phyloP scores from a whole-genome alignment of 306 rosid genomes.

The Geum urbanum region DNA sequence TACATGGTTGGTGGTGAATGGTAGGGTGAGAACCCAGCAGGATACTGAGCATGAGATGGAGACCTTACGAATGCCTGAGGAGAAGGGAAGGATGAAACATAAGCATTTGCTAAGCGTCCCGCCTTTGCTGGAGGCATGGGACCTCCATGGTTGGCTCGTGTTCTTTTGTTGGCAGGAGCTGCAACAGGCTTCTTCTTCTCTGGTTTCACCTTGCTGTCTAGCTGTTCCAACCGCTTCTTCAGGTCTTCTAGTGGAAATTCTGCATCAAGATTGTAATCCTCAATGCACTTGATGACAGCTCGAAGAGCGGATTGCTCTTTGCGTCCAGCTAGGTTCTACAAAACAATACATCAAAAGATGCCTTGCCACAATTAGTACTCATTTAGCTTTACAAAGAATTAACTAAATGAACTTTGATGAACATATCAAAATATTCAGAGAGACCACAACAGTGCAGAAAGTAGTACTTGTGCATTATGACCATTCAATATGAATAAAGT shows the following conservation, averaged over 20 bases:
- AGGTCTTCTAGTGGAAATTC: conserved; percentile 89
- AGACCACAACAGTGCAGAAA: not conserved
- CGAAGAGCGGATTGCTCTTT: conserved; percentile 94
- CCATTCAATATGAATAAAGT: not conserved
- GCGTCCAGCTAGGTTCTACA: conserved; percentile 86
- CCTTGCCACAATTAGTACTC: not conserved
- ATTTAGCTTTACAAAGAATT: not conserved
- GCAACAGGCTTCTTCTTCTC: conserved; percentile 80
- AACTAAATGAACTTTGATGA: not conserved
- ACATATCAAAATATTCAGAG: not conserved
- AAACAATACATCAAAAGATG: conserved; percentile 20
- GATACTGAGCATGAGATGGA: conserved; percentile 88
- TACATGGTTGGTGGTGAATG: conserved; percentile 96
- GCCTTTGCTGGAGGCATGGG: conserved; percentile 99
- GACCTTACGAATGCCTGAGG: conserved; percentile 82
- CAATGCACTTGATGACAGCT: conserved; percentile 90
- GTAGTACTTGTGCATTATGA: not conserved
- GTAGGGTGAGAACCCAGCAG: conserved; percentile 81
- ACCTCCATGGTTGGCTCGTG: conserved; percentile 86
- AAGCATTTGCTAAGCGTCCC: conserved; percentile 94
- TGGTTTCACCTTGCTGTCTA: conserved; percentile 73
- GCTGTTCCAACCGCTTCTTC: conserved; percentile 93
- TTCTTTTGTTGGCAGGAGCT: conserved; percentile 94
- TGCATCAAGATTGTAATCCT: conserved; percentile 85
- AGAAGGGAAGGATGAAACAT: conserved; percentile 94